Evolutionary conservation across 805 yeast genomes (phyloP), one percentile per base, ranked within the genome.

Genomic region (Metschnikowia proteae): DNA sequence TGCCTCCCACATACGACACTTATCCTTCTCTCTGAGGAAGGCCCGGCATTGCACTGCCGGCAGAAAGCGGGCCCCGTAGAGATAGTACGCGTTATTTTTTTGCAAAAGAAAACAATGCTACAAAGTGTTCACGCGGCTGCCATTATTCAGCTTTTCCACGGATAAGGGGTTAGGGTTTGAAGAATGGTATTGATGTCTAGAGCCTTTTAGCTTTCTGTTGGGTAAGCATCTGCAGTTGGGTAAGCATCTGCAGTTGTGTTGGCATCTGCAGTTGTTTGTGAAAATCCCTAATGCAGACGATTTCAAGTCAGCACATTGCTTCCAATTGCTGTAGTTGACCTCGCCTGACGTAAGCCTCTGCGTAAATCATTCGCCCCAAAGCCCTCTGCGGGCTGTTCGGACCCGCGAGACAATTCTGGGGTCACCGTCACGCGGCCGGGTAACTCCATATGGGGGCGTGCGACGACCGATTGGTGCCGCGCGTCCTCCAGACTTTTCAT

Each of bases 361-460:
- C 17, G 39, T 30, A n/a, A 17, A 17, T 2, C 25, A 33, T 7
- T 26, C 6, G 23, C n/a, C 6, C 32, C 31, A 27, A 2, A 37
- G 9, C 17, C 26, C 25, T n/a, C 31, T 28, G 41, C 41, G 32
- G 23, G 25, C 23, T 9, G 13, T 38, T 38, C 23, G 32, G 32
- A 17, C n/a, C 41, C n/a, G 31, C 26, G 8, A 27, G 26, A 6
- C 23, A n/a, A 9, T 17, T 4, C 25, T 17, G 13, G 7, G 25
- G 7, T 37, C 28, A 13, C 45, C 46, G 36, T 13, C 17, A 37
- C 10, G 23, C 23, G 42, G 47, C 30, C 51, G 51, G 48, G 51
- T 48, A 48, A 48, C 48, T 28, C 6, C 32, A 38, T 7, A n/a
- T 25, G 11, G 48, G 17, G 43, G 11, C 45, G 45, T 42, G 45